Base-by-base conservation (phyloP, 1,139 yeast species). In the Cylindricascospora bacillispora region DNA sequence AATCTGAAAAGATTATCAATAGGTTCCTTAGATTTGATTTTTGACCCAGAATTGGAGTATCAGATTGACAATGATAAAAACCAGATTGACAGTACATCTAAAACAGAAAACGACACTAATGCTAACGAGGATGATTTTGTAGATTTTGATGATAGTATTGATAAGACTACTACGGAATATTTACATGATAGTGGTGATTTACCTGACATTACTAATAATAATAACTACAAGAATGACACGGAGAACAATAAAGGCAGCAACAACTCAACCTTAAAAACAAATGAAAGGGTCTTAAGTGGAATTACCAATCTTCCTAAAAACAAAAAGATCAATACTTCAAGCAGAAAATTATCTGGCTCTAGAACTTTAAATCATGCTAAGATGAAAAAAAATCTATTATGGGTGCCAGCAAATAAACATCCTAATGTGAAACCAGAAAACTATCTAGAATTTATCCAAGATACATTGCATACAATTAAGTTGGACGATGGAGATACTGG, bases 331-430 rank as follows among this genome's bases (percentile, higher is more conserved):
- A 18, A 10, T 7, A 18, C 21, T 18, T 7, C 21, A 7, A 18
- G 21, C 7, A 7, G 21, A 18, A 18, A 18, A 7, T 10, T 18
- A 7, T 18, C 21, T 18, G 21, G 21, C 9, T 18, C 21, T 10
- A 7, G 10, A 7, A 10, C 9, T 10, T 7, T 7, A 7, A 18
- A 18, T 18, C 21, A 18, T 13, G n/a, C 35, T 22, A 33, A 35
- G 15, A 15, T 41, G 10, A 37, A 41, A 6, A 40, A 58, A 15
- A 58, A 60, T 31, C 52, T 73, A 11, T 58, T 82, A 30, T 85
- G 95, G 95, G 95, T 85, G 1, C 95, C 95, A 1, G 95, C 95
- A 2, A 74, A 73, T 37, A 66, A 82, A 26, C 95, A 85, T 49
- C 95, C 95, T 1, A 86, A 80, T 45, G 70, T 85, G 13, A 86